A percentile compares a stretch with the other conserved stretches of the same genome.
Evolutionary conservation across 2,329 filamentous ascomycete genomes (phyloP).

Genomic region (Verticillium klebahnii): DNA sequence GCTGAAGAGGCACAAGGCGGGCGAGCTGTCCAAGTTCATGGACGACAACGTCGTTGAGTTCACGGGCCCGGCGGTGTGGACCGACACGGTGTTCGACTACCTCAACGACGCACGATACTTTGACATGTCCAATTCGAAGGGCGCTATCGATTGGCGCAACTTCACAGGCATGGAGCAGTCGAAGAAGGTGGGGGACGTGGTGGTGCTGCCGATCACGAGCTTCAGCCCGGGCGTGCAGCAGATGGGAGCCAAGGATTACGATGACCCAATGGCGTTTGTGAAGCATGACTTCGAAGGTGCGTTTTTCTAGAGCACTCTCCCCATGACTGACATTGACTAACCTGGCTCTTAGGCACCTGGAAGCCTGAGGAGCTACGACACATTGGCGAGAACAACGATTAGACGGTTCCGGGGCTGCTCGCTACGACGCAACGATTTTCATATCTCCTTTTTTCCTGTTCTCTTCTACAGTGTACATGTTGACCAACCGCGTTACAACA

Average conservation of each 20-base stretch:
- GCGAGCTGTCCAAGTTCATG: conserved; percentile 51
- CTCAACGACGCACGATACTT: conserved; percentile 92
- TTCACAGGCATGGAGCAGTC: conserved; percentile 83
- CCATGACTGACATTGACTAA: neutral
- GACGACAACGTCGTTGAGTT: conserved; percentile 85
- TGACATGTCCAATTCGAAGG: conserved; percentile 65
- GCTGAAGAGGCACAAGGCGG: conserved; percentile 64
- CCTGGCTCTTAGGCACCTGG: conserved; percentile 56
- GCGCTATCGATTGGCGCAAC: conserved; percentile 76
- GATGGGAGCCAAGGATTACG: conserved; percentile 83
- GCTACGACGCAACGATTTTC: neutral
- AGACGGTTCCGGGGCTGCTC: conserved; percentile 5
- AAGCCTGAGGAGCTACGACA: conserved; percentile 69
- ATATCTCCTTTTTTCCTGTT: conserved; percentile 5
- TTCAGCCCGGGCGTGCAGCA: conserved; percentile 93
- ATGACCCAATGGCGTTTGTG: conserved; percentile 96
- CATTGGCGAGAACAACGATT: conserved; percentile 48
- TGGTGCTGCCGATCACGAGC: conserved; percentile 91
- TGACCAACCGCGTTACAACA: neutral
- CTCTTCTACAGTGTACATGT: neutral
- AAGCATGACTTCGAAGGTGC: conserved; percentile 94
- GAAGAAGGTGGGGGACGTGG: conserved; percentile 88
- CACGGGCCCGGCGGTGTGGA: conserved; percentile 93
- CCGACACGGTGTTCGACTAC: conserved; percentile 84
- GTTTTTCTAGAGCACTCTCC: conserved; percentile 16